Conservation (phyloP, 2,329 filamentous ascomycete genomes). For the Hypoxylon sp. region DNA sequence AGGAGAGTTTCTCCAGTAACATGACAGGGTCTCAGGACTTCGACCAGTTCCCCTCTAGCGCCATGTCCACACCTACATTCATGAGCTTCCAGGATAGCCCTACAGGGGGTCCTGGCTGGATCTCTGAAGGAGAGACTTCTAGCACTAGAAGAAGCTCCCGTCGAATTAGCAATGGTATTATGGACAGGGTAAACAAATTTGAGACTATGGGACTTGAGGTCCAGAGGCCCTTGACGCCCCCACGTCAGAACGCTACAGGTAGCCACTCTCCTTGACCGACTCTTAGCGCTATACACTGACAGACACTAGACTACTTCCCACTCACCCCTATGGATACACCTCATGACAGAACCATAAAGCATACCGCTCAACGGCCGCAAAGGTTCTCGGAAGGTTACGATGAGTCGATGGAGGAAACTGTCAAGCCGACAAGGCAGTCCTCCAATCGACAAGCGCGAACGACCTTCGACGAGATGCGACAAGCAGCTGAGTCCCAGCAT, state of each 20-base stretch:
- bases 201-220: slow-evolving; percentile 66
- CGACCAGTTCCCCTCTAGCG: slow-evolving; percentile 64
- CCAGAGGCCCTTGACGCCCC: slow-evolving; percentile 73
- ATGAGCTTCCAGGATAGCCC: slow-evolving; percentile 66
- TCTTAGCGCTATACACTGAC: slow-evolving; percentile 41
- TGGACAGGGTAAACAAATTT: slow-evolving; percentile 72
- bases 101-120: slow-evolving; percentile 62
- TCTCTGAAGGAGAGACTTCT: slow-evolving; percentile 64
- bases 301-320: slow-evolving; percentile 70
- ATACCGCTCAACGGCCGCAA: slow-evolving; percentile 58
- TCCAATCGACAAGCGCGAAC: slow-evolving; percentile 63
- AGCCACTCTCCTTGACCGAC: slow-evolving; percentile 53
- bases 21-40: slow-evolving; percentile 64
- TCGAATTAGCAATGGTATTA: slow-evolving; percentile 73
- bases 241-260: slow-evolving; percentile 72
- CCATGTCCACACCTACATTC: slow-evolving; percentile 66
- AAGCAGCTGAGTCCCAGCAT: slow-evolving; percentile 66
- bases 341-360: slow-evolving; percentile 62
- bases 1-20: slow-evolving; percentile 59
- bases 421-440: slow-evolving; percentile 68
- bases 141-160: slow-evolving; percentile 61
- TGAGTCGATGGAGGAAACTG: slow-evolving; percentile 76
- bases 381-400: slow-evolving; percentile 74
- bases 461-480: slow-evolving; percentile 72
- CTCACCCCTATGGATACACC: slow-evolving; percentile 78